Base-by-base conservation (phyloP, 352 stramenopile species). In the Pythium monospermum region DNA sequence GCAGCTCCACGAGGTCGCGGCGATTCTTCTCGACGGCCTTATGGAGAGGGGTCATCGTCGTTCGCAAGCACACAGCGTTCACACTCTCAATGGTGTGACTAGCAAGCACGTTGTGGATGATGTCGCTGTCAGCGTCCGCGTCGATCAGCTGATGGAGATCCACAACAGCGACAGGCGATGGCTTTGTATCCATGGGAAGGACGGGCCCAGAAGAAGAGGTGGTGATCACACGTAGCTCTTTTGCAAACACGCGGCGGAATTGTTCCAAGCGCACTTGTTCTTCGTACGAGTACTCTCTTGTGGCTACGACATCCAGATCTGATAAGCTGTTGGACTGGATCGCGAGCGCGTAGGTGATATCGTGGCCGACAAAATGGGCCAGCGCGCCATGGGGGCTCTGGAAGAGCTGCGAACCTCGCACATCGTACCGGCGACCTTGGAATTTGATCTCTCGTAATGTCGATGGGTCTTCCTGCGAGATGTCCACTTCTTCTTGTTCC, bases 21-120 rank as follows among this genome's bases (percentile, higher is more conserved):
- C 64, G 67, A 33, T 79, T 66, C 54, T 75, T 78, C 48, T 87
- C 76, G 35, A 87, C 73, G 6, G 76, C 76, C 56, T 83, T 83
- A 49, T 87, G 76, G 26, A 87, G 28, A n/a, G 69, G 67, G 16
- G 76, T 83, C 72, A 87, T 83, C 28, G 59, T 77, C 15, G 72
- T 80, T 12, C 76, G 76, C 52, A 57, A 1, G 45, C 76, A 87
- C 10, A 82, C 38, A 32, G 60, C 57, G 28, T 79, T 68, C 31
- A 87, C 39, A 45, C 61, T 49, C 16, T 38, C 50, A 12, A 4
- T 18, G 1, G 15, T 32, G 4, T 52, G 27, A 33, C 54, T 38
- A 18, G 28, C 31, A 44, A 61, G 16, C 25, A 42, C 32, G 16
- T 44, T 13, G 43, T 49, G n/a, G 39, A 59, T 43, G 4, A 56